phyloP scores from a whole-genome alignment of 1,284 basidiomycete genomes.

The Ustilago loliicola region DNA sequence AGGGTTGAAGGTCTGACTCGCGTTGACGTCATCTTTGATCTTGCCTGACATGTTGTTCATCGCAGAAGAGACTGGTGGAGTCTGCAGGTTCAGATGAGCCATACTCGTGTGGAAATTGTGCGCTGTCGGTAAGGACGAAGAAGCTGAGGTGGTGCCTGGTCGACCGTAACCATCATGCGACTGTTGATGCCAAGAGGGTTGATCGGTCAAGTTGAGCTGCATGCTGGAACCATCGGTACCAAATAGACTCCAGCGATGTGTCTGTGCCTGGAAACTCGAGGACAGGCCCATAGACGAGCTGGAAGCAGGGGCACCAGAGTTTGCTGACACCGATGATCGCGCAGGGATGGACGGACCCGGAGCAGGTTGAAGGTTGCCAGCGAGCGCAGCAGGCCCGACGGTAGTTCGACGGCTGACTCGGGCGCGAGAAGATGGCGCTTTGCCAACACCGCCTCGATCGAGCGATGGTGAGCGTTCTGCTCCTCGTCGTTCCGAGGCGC shows the following conservation, averaged over 20 bases:
- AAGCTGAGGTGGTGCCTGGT: conserved; percentile 30
- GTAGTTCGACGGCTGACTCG: conserved; percentile 45
- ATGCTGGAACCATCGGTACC: conserved; percentile 34
- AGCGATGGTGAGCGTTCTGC: conserved; percentile 54
- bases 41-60: conserved; percentile 11
- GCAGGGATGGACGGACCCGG: conserved; percentile 13
- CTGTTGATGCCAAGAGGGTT: conserved; percentile 20
- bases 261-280: conserved; percentile 44
- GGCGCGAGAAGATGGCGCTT: conserved; percentile 52
- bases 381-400: conserved; percentile 55
- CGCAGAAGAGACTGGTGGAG: conserved; percentile 24
- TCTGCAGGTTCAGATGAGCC: conserved; percentile 56
- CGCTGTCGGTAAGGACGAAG: conserved; percentile 43
- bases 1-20: conserved; percentile 44
- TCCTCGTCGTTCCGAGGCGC: conserved; percentile 26
- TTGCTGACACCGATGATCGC: conserved; percentile 10
- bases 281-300: conserved; percentile 26
- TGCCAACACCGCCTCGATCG: conserved; percentile 53
- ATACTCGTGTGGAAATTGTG: conserved; percentile 51
- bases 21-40: conserved; percentile 17
- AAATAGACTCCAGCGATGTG: conserved; percentile 48
- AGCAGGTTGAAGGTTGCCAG: conserved; percentile 15
- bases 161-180: conserved; percentile 6
- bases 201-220: conserved; percentile 41
- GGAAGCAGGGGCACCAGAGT: conserved; percentile 10